These are phyloP conservation scores for Ophiocordyceps camponoti-floridani DNA, from an alignment of 2,329 filamentous ascomycete genomes.

Conservation along the genomic window DNA sequence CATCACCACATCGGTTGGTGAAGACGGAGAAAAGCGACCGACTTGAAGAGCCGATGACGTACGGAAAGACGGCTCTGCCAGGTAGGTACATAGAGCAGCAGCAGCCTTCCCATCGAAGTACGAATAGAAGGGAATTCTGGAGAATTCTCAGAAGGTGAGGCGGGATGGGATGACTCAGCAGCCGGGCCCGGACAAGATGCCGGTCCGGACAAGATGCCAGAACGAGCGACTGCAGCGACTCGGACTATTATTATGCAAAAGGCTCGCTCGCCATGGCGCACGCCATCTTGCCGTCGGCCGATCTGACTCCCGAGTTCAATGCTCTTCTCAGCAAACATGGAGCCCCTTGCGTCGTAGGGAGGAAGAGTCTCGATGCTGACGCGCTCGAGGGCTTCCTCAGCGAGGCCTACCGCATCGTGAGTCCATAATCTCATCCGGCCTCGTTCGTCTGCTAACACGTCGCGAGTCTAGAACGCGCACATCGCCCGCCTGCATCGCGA, in stretches of 20 bases:
- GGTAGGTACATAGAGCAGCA: no score
- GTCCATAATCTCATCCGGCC: conserved; percentile 8
- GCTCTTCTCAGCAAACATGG: conserved; percentile 44
- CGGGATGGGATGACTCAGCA: no score
- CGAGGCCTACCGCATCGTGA: conserved; percentile 83
- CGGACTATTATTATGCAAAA: neutral
- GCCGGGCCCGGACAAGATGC: no score
- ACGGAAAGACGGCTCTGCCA: no score
- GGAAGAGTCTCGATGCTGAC: conserved; percentile 17
- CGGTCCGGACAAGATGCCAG: no score
- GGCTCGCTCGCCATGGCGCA: conserved; percentile 1
- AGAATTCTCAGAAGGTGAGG: no score
- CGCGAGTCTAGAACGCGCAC: conserved; percentile 52
- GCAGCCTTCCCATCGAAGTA: no score
- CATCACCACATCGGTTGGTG: no score
- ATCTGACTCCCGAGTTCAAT: conserved; percentile 54
- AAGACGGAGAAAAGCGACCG: no score
- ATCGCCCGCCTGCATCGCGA: conserved; percentile 66
- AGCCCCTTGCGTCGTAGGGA: conserved; percentile 28
- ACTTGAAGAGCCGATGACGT: no score
- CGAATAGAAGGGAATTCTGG: no score
- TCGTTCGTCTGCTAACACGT: neutral
- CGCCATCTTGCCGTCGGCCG: conserved; percentile 19
- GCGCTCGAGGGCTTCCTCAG: conserved; percentile 74
- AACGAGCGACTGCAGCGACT: no score